phyloP scores from a whole-genome alignment of 106 monocot genomes.

The Dendrobium catenatum region DNA sequence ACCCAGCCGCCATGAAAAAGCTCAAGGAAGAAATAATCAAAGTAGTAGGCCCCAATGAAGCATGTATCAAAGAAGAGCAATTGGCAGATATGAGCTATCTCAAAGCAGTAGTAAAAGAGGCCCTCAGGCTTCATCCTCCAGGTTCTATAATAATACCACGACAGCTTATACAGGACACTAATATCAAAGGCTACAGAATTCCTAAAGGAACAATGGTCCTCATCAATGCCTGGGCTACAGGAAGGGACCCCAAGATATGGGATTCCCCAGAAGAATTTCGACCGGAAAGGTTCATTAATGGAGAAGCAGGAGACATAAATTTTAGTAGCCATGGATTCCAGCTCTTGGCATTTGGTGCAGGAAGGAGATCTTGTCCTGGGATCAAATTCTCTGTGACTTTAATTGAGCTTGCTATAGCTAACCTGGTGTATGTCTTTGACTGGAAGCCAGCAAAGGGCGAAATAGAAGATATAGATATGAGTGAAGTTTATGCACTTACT shows the following conservation, averaged over 20 bases:
- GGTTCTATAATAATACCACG: not conserved
- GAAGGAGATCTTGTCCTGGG: not conserved
- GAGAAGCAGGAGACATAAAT: too few relatives aligned
- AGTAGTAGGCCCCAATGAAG: not conserved
- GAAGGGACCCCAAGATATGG: not conserved
- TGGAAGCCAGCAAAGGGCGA: not conserved
- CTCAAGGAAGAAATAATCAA: not conserved
- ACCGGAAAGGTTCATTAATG: not conserved
- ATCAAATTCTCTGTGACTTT: not conserved
- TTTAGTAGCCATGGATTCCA: not conserved
- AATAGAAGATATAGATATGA: not conserved
- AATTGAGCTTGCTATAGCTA: not conserved
- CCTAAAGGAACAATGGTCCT: not conserved
- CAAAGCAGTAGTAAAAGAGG: not conserved
- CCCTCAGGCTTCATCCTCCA: not conserved
- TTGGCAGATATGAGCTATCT: not conserved
- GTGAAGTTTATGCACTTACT: not conserved
- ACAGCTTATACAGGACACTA: not conserved
- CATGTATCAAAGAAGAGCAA: not conserved
- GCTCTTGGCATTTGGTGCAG: not conserved
- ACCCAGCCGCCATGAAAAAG: not conserved
- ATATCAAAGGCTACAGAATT: not conserved
- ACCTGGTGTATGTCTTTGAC: not conserved
- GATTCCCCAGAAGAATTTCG: not conserved
- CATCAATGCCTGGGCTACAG: not conserved